Evolutionary conservation across 208 protist species (phyloP).

Genomic region (Lotmaria passim): DNA sequence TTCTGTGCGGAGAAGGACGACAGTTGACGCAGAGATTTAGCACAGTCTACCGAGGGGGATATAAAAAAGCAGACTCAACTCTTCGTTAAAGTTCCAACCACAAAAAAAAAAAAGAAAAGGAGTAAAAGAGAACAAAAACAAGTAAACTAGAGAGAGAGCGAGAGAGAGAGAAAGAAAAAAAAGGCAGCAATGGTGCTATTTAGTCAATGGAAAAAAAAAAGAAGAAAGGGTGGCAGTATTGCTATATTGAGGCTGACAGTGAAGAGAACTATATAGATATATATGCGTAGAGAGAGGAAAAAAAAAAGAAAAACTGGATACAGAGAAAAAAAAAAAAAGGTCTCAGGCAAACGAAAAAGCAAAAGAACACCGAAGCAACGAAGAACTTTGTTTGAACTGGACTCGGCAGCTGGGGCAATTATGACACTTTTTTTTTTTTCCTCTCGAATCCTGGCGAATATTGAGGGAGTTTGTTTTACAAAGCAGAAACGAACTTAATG

Average conservation of each 20-base stretch:
- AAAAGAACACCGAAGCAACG: too few species aligned
- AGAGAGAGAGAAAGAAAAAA: slow-evolving; percentile 5
- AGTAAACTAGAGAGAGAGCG: neutral
- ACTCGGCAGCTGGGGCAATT: too few species aligned
- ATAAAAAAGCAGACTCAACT: too few species aligned
- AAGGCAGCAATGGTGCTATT: neutral
- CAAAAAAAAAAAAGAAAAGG: neutral
- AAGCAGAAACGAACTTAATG: too few species aligned
- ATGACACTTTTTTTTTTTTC: too few species aligned
- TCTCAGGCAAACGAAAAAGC: neutral
- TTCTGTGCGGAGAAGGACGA: too few species aligned
- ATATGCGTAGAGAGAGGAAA: neutral
- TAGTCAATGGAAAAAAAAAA: too few species aligned
- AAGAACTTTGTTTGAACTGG: too few species aligned
- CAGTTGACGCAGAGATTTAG: too few species aligned
- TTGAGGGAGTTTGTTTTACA: too few species aligned
- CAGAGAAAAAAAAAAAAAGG: neutral
- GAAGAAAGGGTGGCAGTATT: neutral
- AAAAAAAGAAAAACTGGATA: neutral
- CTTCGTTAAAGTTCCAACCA: neutral
- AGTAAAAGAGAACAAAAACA: neutral
- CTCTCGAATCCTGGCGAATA: too few species aligned
- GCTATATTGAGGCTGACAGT: neutral
- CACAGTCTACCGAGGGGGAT: too few species aligned
- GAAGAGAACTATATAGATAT: neutral